Conservation (phyloP, 805 yeast species). For the Myxozyma kluyveri region DNA sequence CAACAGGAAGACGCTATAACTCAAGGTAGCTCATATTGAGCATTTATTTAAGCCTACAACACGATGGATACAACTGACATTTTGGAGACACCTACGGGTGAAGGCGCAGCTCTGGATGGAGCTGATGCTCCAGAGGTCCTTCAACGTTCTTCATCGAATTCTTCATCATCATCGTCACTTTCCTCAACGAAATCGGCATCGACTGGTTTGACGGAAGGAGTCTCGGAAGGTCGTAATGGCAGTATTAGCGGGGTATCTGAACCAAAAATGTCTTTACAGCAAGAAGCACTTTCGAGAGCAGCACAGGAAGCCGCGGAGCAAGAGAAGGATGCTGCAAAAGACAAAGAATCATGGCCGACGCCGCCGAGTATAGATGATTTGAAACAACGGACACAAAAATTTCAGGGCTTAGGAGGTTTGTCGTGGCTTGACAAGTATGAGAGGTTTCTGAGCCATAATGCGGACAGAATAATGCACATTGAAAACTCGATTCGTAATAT, state of each 20-base stretch:
- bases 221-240: background rate
- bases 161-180: background rate
- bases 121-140: no score
- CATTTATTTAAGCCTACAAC: background rate
- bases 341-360: background rate
- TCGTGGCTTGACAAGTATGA: constrained; percentile 38
- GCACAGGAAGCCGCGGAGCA: no score
- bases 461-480: constrained; percentile 40
- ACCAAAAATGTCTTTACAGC: no score
- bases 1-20: background rate
- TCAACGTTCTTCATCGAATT: background rate
- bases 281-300: no score
- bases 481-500: constrained; percentile 40
- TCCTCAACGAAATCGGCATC: background rate
- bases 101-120: background rate
- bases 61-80: background rate
- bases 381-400: background rate
- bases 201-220: background rate
- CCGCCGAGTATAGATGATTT: background rate
- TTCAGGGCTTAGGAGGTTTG: background rate
- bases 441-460: constrained; percentile 38
- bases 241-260: no score
- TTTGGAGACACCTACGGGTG: background rate
- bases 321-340: background rate
- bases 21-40: no score